Base-by-base conservation (phyloP, 352 stramenopile species). In the Peronospora farinosa region DNA sequence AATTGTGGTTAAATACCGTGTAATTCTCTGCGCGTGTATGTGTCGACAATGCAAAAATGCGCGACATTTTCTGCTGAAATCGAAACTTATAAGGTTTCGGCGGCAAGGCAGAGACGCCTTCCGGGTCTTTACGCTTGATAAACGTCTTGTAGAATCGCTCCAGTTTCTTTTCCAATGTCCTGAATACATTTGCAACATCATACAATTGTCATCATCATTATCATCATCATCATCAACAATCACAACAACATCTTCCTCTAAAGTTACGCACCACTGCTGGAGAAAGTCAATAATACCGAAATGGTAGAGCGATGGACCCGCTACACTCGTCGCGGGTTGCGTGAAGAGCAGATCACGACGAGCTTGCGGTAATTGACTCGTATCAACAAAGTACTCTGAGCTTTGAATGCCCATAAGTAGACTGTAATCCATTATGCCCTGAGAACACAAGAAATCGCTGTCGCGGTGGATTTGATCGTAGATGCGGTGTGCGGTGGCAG, bases 401-500 rank as follows among this genome's bases (percentile, higher is more conserved):
- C 80, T 92, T 55, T 92, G 80, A 39, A 96, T 84, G 27, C 86
- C 86, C 75, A 96, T 90, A 40, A 96, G 82, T 40, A 96, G 62
- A 72, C 74, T 91, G 64, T 96, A 96, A 67, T 96, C 86, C 86
- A 96, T 96, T 57, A 96, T 95, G 36, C 85, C 85, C 50, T 92
- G 78, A 11, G 83, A 81, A 60, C 81, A 89, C 57, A 95, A 61
- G 47, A 95, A 95, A 60, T 92, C 78, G 19, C 74, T 88, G 67
- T 95, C 85, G 51, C 83, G 85, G 65, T 89, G 78, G 47, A 94
- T 87, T 44, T 93, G 83, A 57, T 92, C 80, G 50, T 92, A 94
- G 27, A 94, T 89, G 50, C 81, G 77, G 47, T 89, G 74, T 7
- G 80, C 77, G n/a, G 83, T 75, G 11, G 58, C 69, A 2, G 79